These are phyloP conservation scores for Epichloe festucae DNA, from an alignment of 2,329 filamentous ascomycete genomes.

Conservation along the genomic window DNA sequence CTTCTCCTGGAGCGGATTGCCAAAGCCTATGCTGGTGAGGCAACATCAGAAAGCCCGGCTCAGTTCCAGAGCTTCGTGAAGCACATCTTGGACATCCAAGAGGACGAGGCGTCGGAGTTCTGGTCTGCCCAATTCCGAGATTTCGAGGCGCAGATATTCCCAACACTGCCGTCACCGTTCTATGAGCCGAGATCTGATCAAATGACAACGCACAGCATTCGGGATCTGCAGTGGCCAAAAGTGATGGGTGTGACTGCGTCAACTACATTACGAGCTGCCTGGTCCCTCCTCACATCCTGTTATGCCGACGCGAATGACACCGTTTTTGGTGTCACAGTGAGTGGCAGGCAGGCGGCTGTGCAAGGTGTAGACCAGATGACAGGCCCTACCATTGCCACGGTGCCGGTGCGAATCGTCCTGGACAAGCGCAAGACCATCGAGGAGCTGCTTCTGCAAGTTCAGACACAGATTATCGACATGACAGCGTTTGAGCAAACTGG, in stretches of 20 bases:
- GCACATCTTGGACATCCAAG: constrained; percentile 23
- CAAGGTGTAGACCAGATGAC: constrained; percentile 14
- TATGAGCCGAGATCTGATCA: constrained; percentile 3
- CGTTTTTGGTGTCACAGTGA: constrained; percentile 15
- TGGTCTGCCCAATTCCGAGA: constrained; percentile 27
- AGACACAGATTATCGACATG: constrained; percentile 13
- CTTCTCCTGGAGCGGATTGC: constrained; percentile 13
- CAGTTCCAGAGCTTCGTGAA: constrained; percentile 28
- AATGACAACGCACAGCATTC: background rate
- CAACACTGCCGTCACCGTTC: constrained; percentile 3
- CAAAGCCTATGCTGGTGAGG: constrained; percentile 7
- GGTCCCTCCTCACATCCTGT: constrained; percentile 21
- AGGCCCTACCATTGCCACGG: constrained; percentile 16
- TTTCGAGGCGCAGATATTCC: constrained; percentile 7
- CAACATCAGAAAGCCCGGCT: background rate
- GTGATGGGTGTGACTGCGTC: constrained; percentile 12
- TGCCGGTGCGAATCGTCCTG: constrained; percentile 10
- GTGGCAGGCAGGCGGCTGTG: constrained; percentile 15
- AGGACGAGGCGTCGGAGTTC: constrained; percentile 18
- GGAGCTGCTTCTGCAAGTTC: constrained; percentile 10
- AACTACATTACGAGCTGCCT: constrained; percentile 15
- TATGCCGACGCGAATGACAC: constrained; percentile 22
- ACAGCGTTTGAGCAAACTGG: constrained; percentile 15
- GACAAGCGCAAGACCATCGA: constrained; percentile 6
- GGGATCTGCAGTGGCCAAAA: constrained; percentile 6